Conservation (phyloP, 208 protist genomes). For the Blastocrithidia nonstop region DNA sequence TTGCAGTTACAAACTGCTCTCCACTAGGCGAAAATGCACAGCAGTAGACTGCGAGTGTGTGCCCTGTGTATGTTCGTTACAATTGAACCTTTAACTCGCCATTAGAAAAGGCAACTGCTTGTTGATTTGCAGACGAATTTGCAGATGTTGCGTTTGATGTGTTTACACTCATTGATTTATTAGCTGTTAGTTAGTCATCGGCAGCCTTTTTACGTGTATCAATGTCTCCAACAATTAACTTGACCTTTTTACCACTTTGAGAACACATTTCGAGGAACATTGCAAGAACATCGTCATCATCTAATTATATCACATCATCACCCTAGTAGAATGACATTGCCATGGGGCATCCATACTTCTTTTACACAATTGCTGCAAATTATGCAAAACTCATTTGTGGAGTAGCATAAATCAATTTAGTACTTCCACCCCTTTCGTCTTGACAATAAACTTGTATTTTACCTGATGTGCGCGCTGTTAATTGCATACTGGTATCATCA, state of each 20-base stretch:
- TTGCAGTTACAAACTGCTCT: constrained; percentile 53
- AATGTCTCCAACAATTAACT: constrained; percentile 47
- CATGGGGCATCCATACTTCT: constrained; percentile 64
- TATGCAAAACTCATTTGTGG: constrained; percentile 54
- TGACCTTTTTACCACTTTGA: constrained; percentile 43
- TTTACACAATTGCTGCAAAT: constrained; percentile 46
- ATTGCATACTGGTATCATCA: constrained; percentile 14
- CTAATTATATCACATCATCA: constrained; percentile 63
- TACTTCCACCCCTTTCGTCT: constrained; percentile 26
- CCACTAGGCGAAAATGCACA: constrained; percentile 68
- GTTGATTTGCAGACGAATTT: constrained; percentile 4
- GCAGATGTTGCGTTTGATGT: constrained; percentile 1
- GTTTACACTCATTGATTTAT: neutral
- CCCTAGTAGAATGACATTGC: constrained; percentile 63
- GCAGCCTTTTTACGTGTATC: constrained; percentile 8
- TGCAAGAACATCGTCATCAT: constrained; percentile 71
- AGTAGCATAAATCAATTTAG: constrained; percentile 56
- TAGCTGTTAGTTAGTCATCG: constrained; percentile 26
- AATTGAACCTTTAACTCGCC: constrained; percentile 42
- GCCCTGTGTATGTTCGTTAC: constrained; percentile 31
- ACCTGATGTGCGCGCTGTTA: constrained; percentile 23
- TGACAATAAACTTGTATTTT: constrained; percentile 68
- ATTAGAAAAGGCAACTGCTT: constrained; percentile 30
- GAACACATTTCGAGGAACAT: constrained; percentile 67
- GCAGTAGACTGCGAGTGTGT: constrained; percentile 66